phyloP scores from a whole-genome alignment of 2,329 filamentous ascomycete species.

The Fusarium pininemorale region DNA sequence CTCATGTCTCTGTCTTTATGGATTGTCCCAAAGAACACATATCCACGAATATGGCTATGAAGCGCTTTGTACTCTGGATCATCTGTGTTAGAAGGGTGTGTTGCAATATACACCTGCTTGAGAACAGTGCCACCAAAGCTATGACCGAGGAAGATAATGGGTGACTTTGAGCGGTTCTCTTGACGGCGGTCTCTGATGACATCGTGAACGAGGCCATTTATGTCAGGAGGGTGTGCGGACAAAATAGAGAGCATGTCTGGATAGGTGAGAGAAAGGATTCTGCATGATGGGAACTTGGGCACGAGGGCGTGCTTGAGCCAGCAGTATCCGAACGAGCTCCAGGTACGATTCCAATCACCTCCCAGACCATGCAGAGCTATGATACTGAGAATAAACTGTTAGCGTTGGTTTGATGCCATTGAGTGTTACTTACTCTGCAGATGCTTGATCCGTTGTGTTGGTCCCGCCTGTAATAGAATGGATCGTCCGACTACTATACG shows the following conservation, averaged over 20 bases:
- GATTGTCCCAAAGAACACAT: background rate
- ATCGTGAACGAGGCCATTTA: background rate
- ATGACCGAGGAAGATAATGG: background rate
- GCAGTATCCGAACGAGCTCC: background rate
- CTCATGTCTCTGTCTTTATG: background rate
- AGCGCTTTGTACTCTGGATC: background rate
- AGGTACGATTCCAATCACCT: background rate
- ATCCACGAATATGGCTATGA: background rate
- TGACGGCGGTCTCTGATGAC: background rate
- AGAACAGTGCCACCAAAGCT: background rate
- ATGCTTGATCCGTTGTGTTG: background rate
- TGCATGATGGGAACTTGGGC: background rate
- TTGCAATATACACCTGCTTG: background rate
- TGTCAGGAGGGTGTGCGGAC: background rate
- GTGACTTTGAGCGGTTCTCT: background rate
- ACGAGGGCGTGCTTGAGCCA: background rate
- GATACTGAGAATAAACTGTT: background rate
- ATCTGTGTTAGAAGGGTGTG: background rate
- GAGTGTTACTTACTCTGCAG: background rate
- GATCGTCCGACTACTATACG: background rate
- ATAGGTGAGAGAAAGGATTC: background rate
- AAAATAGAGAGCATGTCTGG: background rate
- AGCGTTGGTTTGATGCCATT: background rate
- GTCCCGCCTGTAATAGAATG: background rate
- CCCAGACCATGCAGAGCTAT: background rate